Base-by-base conservation (phyloP, 1,139 yeast species). In the Kodamaea fungicola region DNA sequence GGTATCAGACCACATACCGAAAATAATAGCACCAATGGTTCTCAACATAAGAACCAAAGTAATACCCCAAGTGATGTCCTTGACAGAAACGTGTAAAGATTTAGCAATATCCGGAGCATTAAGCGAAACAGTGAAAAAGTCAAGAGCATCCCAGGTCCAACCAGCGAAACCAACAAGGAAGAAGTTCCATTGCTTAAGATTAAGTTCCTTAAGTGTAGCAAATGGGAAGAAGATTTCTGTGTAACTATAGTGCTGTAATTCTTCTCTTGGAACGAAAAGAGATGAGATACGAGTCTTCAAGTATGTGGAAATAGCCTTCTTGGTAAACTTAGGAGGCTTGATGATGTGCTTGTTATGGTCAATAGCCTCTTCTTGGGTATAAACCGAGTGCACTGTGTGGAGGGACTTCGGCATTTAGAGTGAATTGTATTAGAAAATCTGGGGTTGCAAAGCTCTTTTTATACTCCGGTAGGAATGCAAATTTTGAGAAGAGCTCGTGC, bases 61-160 rank as follows among this genome's bases (percentile, higher is more conserved):
- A 46, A 84, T 79, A 43, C 90, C 92, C 89, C 92, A 84, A 4
- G 89, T 78, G 44, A 83, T 70, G 35, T 76, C 74, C 27, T 74
- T 71, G 27, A 76, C 75, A 8, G 66, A 47, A 23, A 64, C 70
- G 42, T 66, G 65, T 40, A 83, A 71, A 28, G 75, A 64, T 19
- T 54, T 46, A 6, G 92, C 86, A 36, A 84, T 68, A 6, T 59
- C 62, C 1, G 78, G 46, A 16, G 81, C 80, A 42, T 80, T 74
- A 31, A 82, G 67, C 5, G 86, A 76, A n/a, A 82, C 83, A 22
- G 82, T 68, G 57, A 84, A 85, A 59, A 81, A 84, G 59, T 84
- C 94, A 57, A 83, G 71, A 2, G 92, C 84, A 57, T 84, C 94
- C 75, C 86, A 74, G 3, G 88, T 72, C 94, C 94, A 84, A 26